Base-by-base conservation (phyloP, 2,329 filamentous ascomycete genomes). In the Paraphoma sp. region DNA sequence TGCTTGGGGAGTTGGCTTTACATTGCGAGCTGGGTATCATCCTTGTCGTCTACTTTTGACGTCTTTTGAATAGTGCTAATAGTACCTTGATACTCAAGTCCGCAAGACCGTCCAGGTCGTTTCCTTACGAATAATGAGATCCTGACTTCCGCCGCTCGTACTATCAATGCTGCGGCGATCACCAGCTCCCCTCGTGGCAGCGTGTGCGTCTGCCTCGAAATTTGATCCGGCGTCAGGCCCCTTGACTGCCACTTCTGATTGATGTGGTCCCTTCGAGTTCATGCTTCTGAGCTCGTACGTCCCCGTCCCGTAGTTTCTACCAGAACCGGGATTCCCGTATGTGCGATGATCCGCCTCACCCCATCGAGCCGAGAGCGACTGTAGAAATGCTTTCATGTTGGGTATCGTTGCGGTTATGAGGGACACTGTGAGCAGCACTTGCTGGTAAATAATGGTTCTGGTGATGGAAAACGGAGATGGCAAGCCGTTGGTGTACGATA, bases 321-420 rank as follows among this genome's bases (percentile, higher is more conserved):
- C 28, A 11, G 52, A 36, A 14, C 33, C 33, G 14, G 3, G 7
- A 14, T 36, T 36, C 10, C 33, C 33, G 14, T 46, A 50, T 57
- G 57, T 45, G 48, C 48, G 36, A 31, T 54, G 9, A 33, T 57
- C 55, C 14, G 47, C 38, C 8, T 49, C 53, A 16, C 49, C 55
- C 60, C 60, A 61, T 30, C 51, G 56, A 7, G 53, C 54, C 18
- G 51, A 48, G 9, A 54, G 50, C n/a, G 42, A 52, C 23, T 60
- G 48, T 29, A 65, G n/a, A 43, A 67, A 67, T 7, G 57, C 54
- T 41, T 67, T 67, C 17, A 65, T 45, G 38, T 60, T 65, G 8
- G 63, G 63, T 29, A 65, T 54, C 9, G 63, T 65, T 9, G 60
- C 62, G 5, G 62, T 54, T 12, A 67, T 56, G 42, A 65, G 45